Percentiles rank a stretch among this genome's conserved stretches.
phyloP scores from a whole-genome alignment of 371 early-diverging fungal genomes.

The Mortierella sp. region DNA sequence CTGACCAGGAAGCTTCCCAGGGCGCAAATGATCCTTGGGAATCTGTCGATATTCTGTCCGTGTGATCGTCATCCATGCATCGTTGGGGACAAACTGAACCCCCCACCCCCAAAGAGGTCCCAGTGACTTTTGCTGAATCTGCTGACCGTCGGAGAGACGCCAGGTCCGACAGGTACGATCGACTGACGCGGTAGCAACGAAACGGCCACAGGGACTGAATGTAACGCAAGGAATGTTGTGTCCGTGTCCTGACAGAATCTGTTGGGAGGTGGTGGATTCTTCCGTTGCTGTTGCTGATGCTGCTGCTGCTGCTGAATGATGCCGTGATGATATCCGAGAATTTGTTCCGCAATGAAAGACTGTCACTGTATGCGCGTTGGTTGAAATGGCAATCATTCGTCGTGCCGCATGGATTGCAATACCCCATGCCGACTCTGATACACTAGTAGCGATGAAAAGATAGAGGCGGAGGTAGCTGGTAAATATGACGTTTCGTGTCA shows the following conservation, averaged over 20 bases:
- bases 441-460: conserved; percentile 3
- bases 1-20: conserved; percentile 36
- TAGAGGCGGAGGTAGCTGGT: neutral
- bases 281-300: conserved; percentile 7
- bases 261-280: conserved; percentile 22
- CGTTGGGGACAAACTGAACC: conserved; percentile 32
- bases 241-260: conserved; percentile 57
- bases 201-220: conserved; percentile 59
- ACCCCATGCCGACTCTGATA: conserved; percentile 63
- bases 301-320: neutral
- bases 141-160: conserved; percentile 43
- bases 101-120: conserved; percentile 53
- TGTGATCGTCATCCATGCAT: conserved; percentile 38
- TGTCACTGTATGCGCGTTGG: conserved; percentile 60
- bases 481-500: neutral
- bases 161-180: conserved; percentile 55
- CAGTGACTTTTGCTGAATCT: conserved; percentile 29
- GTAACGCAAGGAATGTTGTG: conserved; percentile 64
- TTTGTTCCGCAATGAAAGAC: conserved; percentile 57
- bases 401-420: conserved; percentile 58
- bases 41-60: conserved; percentile 27
- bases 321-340: conserved; percentile 15
- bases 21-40: conserved; percentile 44
- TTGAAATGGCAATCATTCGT: conserved; percentile 59
- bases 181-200: conserved; percentile 60